Conservation (phyloP, 371 early-diverging fungal genomes). For the Smittium culicis region DNA sequence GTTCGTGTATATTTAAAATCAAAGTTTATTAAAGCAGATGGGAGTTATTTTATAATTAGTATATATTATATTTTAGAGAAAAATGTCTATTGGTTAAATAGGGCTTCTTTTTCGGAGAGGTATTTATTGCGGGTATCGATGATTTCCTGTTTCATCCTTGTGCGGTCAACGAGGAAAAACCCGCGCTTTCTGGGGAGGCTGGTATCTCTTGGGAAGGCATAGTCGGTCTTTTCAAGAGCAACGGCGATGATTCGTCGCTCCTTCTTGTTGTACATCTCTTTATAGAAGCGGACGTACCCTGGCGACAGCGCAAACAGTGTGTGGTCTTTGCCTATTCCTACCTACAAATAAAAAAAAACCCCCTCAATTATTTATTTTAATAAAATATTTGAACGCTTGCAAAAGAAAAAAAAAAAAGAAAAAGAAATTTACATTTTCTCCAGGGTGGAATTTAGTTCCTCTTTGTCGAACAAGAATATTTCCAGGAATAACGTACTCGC, state of each 20-base stretch:
- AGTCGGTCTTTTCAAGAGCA: constrained; percentile 43
- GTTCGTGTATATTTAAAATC: background rate
- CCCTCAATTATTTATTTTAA: constrained; percentile 5
- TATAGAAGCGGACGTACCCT: constrained; percentile 78
- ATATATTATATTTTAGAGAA: background rate
- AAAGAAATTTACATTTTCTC: constrained; percentile 50
- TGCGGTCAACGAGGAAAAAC: constrained; percentile 54
- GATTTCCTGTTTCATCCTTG: constrained; percentile 27
- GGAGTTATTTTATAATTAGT: too few relatives aligned
- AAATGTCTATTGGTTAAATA: background rate
- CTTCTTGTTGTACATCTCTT: constrained; percentile 42
- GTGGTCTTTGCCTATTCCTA: constrained; percentile 83
- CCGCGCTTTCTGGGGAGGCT: constrained; percentile 53
- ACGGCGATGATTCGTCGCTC: constrained; percentile 69
- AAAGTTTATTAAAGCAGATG: too few relatives aligned
- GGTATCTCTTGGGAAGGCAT: constrained; percentile 43
- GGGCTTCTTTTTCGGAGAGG: background rate
- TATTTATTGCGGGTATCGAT: constrained; percentile 2
- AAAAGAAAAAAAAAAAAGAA: background rate
- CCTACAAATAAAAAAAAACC: constrained; percentile 29
- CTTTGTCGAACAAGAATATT: constrained; percentile 87
- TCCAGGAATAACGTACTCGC: constrained; percentile 63
- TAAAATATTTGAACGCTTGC: background rate
- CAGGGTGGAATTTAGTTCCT: constrained; percentile 82
- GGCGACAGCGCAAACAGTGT: constrained; percentile 68